phyloP scores from a whole-genome alignment of 371 early-diverging fungal genomes.

The Circinella minor region DNA sequence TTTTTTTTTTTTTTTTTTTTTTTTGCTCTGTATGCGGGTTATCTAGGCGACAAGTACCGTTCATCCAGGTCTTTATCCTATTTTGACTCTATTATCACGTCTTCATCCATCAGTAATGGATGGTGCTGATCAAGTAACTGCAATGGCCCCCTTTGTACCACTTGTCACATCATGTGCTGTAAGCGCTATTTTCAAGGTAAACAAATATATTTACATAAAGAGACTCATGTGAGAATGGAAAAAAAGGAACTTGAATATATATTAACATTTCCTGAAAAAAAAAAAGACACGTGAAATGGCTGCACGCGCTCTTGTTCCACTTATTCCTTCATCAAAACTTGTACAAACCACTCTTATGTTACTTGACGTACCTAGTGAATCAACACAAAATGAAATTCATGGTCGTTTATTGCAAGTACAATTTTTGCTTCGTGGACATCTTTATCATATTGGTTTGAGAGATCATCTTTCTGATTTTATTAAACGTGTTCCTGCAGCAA shows the following conservation, averaged over 20 bases:
- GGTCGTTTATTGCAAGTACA: conserved; percentile 72
- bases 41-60: conserved; percentile 48
- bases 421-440: conserved; percentile 65
- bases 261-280: not conserved
- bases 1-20: not conserved
- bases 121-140: conserved; percentile 41
- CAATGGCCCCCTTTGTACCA: conserved; percentile 70
- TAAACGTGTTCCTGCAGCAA: conserved; percentile 32
- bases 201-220: no score
- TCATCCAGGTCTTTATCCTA: conserved; percentile 81
- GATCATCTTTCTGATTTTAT: conserved; percentile 42
- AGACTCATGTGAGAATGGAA: no score
- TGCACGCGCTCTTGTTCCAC: conserved; percentile 78
- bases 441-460: conserved; percentile 40
- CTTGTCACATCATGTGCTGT: conserved; percentile 77
- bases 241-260: not conserved
- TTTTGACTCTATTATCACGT: conserved; percentile 75
- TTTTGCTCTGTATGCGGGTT: no score
- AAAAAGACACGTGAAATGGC: conserved; percentile 82
- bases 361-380: conserved; percentile 18
- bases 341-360: conserved; percentile 42
- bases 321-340: conserved; percentile 61
- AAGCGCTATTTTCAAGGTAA: conserved; percentile 74
- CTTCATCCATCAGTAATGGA: conserved; percentile 76
- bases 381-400: conserved; percentile 70